Evolutionary conservation across 2,329 filamentous ascomycete genomes (phyloP), one percentile per base, ranked within the genome.

Genomic region (Cladosporium sp.): DNA sequence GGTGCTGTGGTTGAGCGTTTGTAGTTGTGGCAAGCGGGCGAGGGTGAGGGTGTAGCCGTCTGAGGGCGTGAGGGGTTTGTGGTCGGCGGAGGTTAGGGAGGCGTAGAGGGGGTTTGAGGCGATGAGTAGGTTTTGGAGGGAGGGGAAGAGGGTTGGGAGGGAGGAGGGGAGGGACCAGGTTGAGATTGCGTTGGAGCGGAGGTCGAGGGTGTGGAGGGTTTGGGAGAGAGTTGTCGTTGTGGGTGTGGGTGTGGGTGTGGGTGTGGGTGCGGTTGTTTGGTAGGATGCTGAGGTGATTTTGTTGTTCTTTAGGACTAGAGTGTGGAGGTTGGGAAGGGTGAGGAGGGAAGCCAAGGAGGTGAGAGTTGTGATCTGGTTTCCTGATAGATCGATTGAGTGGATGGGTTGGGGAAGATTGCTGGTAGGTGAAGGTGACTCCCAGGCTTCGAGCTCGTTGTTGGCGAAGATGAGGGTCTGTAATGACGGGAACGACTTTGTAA

Each of bases 1-100:
- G 18, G 76, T 77, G 66, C 78, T 88, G 75, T 91, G 92, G 75
- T 95, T 95, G 32, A 97, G 84, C 0, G 82, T 83, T 62, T 84
- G 84, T 11, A 98, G 84, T 1, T 81, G 80, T 1, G 85, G 84
- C 1, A 97, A 81, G 2, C 93, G 90, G 30, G 89, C 91, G 28
- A 96, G 82, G 0, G 91, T 92, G 57, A 97, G 84, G 91, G 97
- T 96, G 79, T 93, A 94, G 0, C 91, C 90, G 73, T 96, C 91
- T 63, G 96, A 92, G 0, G 89, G 84, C 6, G 84, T 85, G 28
- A 84, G 72, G 28, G 71, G 62, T 60, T 75, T 80, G 63, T 75
- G 77, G 46, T 79, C 78, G 67, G 82, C 58, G 49, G 78, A 72
- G 61, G 72, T 70, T n/a, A 81, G 81, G 68, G 83, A 79, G 63